Evolutionary conservation across 73 alveolate species (phyloP), one percentile per base, ranked within the genome.

Genomic region (Blepharisma stoltei): DNA sequence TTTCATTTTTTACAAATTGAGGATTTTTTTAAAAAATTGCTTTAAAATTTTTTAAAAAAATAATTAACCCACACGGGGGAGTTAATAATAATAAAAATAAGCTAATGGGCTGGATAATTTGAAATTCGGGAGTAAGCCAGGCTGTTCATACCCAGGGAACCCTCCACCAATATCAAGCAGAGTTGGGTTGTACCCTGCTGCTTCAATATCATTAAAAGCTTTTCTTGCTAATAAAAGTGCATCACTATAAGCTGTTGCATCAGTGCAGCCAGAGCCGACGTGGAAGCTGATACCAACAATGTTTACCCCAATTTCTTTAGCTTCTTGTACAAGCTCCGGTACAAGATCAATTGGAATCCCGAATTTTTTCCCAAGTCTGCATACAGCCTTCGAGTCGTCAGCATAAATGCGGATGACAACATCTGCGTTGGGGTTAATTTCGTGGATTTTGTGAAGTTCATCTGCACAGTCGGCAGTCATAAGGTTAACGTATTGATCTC

Each of bases 81-180:
- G n/a, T n/a, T n/a, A n/a, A n/a, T n/a, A n/a, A n/a, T n/a, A n/a
- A n/a, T n/a, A n/a, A n/a, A n/a, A n/a, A n/a, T n/a, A n/a, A n/a
- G n/a, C n/a, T n/a, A n/a, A n/a, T n/a, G n/a, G n/a, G n/a, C n/a
- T n/a, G n/a, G n/a, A n/a, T n/a, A n/a, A n/a, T n/a, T n/a, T n/a
- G n/a, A n/a, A n/a, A n/a, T n/a, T n/a, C n/a, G n/a, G n/a, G n/a
- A n/a, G n/a, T n/a, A 20, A 14, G 76, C 21, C 60, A 9, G 23
- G 25, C 45, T 69, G 20, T 69, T 46, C 79, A 38, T 18, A n/a
- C 54, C n/a, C 65, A 69, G 79, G 9, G 45, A 69, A 69, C 21
- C 60, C 79, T 37, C 79, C 79, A 14, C 79, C 79, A 37, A 69
- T 18, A 44, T 69, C 79, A 38, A 69, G 32, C 11, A 69, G 32